Evolutionary conservation across 1,284 basidiomycete genomes (phyloP), one percentile per base, ranked within the genome.

Genomic region (Leccinum subrobustum): DNA sequence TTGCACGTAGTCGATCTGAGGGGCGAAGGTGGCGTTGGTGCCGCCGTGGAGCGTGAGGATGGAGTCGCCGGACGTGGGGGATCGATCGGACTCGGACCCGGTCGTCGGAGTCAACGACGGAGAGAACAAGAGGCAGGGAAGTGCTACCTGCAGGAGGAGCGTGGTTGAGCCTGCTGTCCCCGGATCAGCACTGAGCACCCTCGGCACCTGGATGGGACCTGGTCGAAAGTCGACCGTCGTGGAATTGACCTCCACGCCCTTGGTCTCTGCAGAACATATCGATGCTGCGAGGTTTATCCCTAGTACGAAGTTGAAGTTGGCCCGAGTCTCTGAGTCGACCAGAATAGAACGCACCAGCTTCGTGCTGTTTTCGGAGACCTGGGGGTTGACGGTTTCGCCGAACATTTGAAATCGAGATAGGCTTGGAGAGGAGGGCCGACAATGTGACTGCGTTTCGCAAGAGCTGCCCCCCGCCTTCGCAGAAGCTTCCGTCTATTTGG

Each of bases 381-480:
- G 87, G 83, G 14, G 80, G 81, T 50, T 64, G 77, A 57, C 89
- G 78, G 31, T 78, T 78, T 44, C 73, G 74, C 35, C 89, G 82
- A 27, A 91, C 83, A 20, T 87, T 86, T 33, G 80, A 70, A 57
- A 91, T 83, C 0, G 76, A 74, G 18, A 91, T 75, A 2, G 85
- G 83, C 61, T 80, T 84, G 16, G 73, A 74, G 23, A 89, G 76
- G 16, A 91, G 74, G 5, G 83, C 81, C 33, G 89, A 82, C 37
- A 90, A 75, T 1, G 86, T 77, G 47, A 88, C 78, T 0, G 85
- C 75, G 67, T 89, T 89, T 52, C 89, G 83, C 18, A 91, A 74
- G 37, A 91, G 82, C 66, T 91, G 89, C 0, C 88, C 89, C 3
- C 89, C 89, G 7, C 89, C 89, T 75, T 82, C 81, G 37, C 82